Conservation (phyloP, 495 filamentous ascomycete genomes). For the Lineolata rhizophorae region DNA sequence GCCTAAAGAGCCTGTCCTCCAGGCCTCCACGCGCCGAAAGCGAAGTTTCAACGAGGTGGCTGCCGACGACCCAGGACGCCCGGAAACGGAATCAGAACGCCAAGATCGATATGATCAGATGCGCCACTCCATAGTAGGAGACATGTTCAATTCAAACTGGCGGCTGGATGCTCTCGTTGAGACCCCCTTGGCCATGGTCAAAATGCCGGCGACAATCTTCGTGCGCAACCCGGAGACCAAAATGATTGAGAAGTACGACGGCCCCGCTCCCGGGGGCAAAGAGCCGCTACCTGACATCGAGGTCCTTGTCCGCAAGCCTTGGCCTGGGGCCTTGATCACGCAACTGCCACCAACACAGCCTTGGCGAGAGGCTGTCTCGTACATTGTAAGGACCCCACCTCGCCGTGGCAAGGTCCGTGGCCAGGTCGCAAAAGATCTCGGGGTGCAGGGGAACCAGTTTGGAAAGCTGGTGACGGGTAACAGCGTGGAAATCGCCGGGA, state of each 20-base stretch:
- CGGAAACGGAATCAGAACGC: slow-evolving; percentile 7
- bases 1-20: slow-evolving; percentile 1
- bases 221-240: slow-evolving; percentile 41
- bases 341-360: slow-evolving; percentile 42
- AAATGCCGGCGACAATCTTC: slow-evolving; percentile 46
- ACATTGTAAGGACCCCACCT: slow-evolving; percentile 55
- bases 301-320: slow-evolving; percentile 57
- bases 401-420: slow-evolving; percentile 61
- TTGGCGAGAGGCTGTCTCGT: slow-evolving; percentile 49
- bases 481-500: slow-evolving; percentile 31
- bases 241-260: slow-evolving; percentile 39
- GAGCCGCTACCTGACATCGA: slow-evolving; percentile 35
- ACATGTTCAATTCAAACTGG: slow-evolving; percentile 75
- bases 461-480: slow-evolving; percentile 26
- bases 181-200: slow-evolving; percentile 38
- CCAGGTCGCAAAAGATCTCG: slow-evolving; percentile 33
- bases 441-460: slow-evolving; percentile 33
- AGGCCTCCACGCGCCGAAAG: slow-evolving; percentile 21
- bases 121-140: slow-evolving; percentile 35
- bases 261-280: slow-evolving; percentile 32
- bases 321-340: slow-evolving; percentile 50
- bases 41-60: slow-evolving; percentile 36
- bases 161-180: slow-evolving; percentile 43
- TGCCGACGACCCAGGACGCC: neutral
- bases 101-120: slow-evolving; percentile 25